phyloP scores from a whole-genome alignment of 1,139 yeast species.

The Suhomyces kunorum region DNA sequence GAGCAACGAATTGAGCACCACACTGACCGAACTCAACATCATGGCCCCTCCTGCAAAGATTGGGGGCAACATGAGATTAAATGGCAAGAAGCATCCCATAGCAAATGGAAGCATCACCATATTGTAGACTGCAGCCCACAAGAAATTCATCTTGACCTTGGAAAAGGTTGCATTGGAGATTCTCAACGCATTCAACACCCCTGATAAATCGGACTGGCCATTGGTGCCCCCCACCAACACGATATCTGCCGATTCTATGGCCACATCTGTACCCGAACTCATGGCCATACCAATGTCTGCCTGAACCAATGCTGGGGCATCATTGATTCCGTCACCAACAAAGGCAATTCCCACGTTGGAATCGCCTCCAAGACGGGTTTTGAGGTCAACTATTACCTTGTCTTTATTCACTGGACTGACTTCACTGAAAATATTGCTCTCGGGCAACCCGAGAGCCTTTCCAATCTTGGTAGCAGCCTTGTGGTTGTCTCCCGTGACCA shows the following conservation, averaged over 20 bases:
- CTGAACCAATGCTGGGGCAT: constrained; percentile 90
- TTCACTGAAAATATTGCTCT: constrained; percentile 68
- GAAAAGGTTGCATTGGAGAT: constrained; percentile 70
- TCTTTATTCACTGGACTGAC: constrained; percentile 79
- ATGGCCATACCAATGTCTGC: constrained; percentile 91
- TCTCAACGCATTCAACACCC: constrained; percentile 72
- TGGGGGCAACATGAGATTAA: constrained; percentile 78
- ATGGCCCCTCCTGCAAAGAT: constrained; percentile 90
- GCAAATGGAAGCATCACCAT: constrained; percentile 91
- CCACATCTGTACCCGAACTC: constrained; percentile 92
- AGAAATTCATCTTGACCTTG: constrained; percentile 76
- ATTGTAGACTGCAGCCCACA: constrained; percentile 88
- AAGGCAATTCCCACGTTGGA: constrained; percentile 61
- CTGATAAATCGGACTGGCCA: constrained; percentile 50
- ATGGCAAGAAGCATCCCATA: constrained; percentile 85
- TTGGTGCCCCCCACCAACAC: constrained; percentile 53
- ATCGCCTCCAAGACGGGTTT: constrained; percentile 39
- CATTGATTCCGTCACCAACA: constrained; percentile 96
- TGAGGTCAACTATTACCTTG: constrained; percentile 60
- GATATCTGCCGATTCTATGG: constrained; percentile 92
- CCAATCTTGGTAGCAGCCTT: constrained; percentile 70
- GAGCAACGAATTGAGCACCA: constrained; percentile 74
- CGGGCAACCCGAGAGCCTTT: constrained; percentile 62
- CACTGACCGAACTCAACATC: constrained; percentile 92
- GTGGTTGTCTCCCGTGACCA: constrained; percentile 86